phyloP scores from a whole-genome alignment of 2,329 filamentous ascomycete genomes.

The Clarireedia hainanense region DNA sequence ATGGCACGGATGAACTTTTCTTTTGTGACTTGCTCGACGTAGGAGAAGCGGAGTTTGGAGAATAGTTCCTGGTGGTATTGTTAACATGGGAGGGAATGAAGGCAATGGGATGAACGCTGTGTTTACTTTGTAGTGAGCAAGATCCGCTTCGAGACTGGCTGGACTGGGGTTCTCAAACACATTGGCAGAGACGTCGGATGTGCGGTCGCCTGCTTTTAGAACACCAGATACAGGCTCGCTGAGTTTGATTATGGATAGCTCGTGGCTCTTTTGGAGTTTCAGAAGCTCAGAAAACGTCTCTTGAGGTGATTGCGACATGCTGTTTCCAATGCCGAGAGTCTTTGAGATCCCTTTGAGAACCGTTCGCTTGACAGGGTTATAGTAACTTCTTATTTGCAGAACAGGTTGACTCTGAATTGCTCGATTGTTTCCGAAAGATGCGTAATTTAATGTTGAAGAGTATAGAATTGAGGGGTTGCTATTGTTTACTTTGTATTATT shows the following conservation, averaged over 20 bases:
- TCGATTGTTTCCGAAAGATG: neutral
- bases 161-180: slow-evolving; percentile 63
- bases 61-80: slow-evolving; percentile 63
- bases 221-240: slow-evolving; percentile 64
- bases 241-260: slow-evolving; percentile 68
- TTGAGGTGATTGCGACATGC: slow-evolving; percentile 20
- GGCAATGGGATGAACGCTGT: neutral
- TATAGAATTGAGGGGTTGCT: neutral
- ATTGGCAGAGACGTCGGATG: slow-evolving; percentile 62
- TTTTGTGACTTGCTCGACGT: slow-evolving; percentile 97
- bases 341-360: neutral
- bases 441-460: neutral
- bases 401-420: neutral
- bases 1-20: slow-evolving; percentile 95
- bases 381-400: no score
- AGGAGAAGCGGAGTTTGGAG: slow-evolving; percentile 91
- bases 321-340: neutral
- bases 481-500: slow-evolving; percentile 17
- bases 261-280: slow-evolving; percentile 47
- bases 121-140: slow-evolving; percentile 71
- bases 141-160: slow-evolving; percentile 70
- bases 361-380: neutral
- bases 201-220: slow-evolving; percentile 40
- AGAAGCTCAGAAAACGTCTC: slow-evolving; percentile 42
- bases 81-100: neutral